These are phyloP conservation scores for Rachicladosporium sp. DNA, from an alignment of 2,329 filamentous ascomycete genomes.

Conservation along the genomic window DNA sequence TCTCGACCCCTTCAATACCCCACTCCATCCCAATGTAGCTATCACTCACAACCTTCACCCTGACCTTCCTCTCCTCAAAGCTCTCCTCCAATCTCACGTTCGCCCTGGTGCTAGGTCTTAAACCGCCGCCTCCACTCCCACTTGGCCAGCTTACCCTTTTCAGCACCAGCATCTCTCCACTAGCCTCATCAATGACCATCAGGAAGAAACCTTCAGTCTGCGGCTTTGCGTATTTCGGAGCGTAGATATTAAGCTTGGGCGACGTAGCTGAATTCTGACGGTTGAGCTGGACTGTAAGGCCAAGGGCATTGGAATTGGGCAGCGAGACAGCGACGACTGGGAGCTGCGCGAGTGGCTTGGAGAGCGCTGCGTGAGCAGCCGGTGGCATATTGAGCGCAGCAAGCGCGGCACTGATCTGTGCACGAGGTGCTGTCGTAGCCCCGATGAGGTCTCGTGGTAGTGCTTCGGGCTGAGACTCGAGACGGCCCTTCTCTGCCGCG, in stretches of 20 bases:
- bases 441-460: conserved; percentile 27
- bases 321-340: conserved; percentile 57
- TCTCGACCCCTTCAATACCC: conserved; percentile 39
- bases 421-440: conserved; percentile 23
- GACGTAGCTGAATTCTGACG: conserved; percentile 56
- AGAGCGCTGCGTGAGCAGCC: conserved; percentile 36
- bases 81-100: conserved; percentile 49
- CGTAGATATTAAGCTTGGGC: conserved; percentile 63
- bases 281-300: conserved; percentile 50
- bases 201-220: conserved; percentile 93
- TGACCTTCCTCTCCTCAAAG: conserved; percentile 47
- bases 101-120: conserved; percentile 42
- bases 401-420: conserved; percentile 26
- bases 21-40: conserved; percentile 69
- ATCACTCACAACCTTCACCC: conserved; percentile 73
- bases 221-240: conserved; percentile 82
- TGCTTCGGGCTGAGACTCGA: conserved; percentile 20
- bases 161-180: conserved; percentile 70
- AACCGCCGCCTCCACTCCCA: conserved; percentile 16
- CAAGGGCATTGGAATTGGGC: conserved; percentile 47
- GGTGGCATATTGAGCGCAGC: conserved; percentile 40
- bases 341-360: conserved; percentile 51
- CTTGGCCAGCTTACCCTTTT: conserved; percentile 71
- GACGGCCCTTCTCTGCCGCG: conserved; percentile 32
- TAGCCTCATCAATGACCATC: conserved; percentile 53